Conservation (phyloP, 2,329 filamentous ascomycete species). For the Claviceps arundinis region DNA sequence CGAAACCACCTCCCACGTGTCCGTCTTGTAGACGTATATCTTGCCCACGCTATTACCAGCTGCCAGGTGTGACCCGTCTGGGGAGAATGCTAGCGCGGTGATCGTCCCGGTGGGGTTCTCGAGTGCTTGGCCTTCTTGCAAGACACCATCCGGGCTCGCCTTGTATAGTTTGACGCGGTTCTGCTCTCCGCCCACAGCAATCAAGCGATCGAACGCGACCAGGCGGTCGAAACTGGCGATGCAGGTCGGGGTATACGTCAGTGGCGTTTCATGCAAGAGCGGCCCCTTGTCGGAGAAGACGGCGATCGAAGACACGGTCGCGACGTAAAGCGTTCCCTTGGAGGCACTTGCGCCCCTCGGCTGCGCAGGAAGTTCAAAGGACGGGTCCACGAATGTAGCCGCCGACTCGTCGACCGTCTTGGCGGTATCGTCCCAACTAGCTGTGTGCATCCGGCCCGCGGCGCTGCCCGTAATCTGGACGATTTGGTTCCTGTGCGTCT, state of each 20-base stretch:
- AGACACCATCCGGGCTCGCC: slow-evolving; percentile 38
- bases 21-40: slow-evolving; percentile 62
- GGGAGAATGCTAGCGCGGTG: slow-evolving; percentile 73
- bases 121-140: slow-evolving; percentile 43
- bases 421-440: slow-evolving; percentile 89
- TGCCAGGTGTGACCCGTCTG: slow-evolving; percentile 62
- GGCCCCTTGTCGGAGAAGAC: slow-evolving; percentile 44
- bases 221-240: slow-evolving; percentile 55
- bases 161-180: slow-evolving; percentile 64
- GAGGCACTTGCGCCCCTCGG: slow-evolving; percentile 60
- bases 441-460: slow-evolving; percentile 59
- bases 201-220: slow-evolving; percentile 48
- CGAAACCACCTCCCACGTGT: slow-evolving; percentile 56
- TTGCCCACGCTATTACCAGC: slow-evolving; percentile 76
- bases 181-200: slow-evolving; percentile 68
- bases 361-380: slow-evolving; percentile 59
- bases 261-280: slow-evolving; percentile 43
- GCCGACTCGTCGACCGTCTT: slow-evolving; percentile 63
- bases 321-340: slow-evolving; percentile 40
- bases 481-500: slow-evolving; percentile 75
- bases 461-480: slow-evolving; percentile 52
- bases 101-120: slow-evolving; percentile 58
- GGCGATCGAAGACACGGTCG: slow-evolving; percentile 36
- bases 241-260: slow-evolving; percentile 53
- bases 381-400: slow-evolving; percentile 60